phyloP scores from a whole-genome alignment of 257 asterid genomes.

The Solanum tacnaense region DNA sequence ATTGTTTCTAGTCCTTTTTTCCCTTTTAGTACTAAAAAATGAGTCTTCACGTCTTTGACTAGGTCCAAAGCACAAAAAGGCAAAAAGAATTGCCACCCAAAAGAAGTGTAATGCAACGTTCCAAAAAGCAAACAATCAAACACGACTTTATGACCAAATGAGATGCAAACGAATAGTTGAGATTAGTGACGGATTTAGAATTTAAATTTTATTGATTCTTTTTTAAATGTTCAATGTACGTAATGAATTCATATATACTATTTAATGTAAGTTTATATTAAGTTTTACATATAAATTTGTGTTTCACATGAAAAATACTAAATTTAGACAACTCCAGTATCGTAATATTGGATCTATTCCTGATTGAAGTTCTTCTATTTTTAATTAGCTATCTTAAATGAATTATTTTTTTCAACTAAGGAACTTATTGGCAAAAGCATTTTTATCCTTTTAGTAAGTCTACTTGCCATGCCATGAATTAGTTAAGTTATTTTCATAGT shows the following conservation, averaged over 20 bases:
- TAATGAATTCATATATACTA: background rate
- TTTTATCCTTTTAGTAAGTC: background rate
- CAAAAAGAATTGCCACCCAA: background rate
- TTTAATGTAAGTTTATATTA: background rate
- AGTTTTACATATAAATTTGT: background rate
- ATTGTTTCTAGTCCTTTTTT: background rate
- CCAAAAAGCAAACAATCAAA: constrained; percentile 4
- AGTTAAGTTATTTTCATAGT: background rate
- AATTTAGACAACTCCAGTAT: background rate
- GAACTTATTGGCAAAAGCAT: too few species aligned
- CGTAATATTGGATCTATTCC: background rate
- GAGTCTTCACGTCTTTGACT: background rate
- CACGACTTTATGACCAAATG: background rate
- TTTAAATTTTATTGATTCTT: background rate
- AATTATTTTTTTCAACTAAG: background rate
- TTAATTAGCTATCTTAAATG: background rate
- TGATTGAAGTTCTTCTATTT: background rate
- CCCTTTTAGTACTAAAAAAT: background rate
- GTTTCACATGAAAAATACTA: background rate
- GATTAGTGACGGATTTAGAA: rapidly evolving
- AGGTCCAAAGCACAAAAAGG: background rate
- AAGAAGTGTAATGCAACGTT: background rate
- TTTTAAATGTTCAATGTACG: rapidly evolving
- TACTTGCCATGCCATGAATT: background rate
- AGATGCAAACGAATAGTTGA: background rate